Evolutionary conservation across 441 rosid genomes (phyloP).

Genomic region (Biscutella laevigata): DNA sequence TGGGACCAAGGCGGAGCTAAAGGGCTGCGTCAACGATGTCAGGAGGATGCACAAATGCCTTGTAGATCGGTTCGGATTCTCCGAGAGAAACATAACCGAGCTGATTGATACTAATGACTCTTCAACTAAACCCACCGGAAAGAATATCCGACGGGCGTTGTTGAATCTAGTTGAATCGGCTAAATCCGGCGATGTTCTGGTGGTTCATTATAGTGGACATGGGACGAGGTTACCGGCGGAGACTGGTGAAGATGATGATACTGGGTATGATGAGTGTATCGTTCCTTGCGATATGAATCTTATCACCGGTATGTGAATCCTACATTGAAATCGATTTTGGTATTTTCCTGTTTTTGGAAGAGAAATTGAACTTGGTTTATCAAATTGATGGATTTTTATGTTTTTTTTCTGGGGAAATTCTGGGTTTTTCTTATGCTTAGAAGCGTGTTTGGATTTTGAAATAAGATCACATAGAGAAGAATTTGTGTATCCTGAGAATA

Average conservation of each 20-base stretch:
- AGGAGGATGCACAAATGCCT: conserved; percentile 50
- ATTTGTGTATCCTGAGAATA: no score
- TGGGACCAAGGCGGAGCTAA: conserved; percentile 72
- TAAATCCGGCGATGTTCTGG: conserved; percentile 46
- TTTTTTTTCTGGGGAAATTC: no score
- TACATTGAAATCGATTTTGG: not conserved
- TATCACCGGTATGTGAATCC: conserved; percentile 42
- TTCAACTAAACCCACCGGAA: conserved; percentile 63
- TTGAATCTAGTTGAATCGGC: conserved; percentile 49
- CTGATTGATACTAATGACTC: conserved; percentile 63
- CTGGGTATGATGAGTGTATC: conserved; percentile 87
- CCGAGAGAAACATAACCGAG: conserved; percentile 45
- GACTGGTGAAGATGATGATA: conserved; percentile 89
- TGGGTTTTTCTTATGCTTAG: not conserved
- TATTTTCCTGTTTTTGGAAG: not conserved
- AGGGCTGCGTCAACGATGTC: conserved; percentile 86
- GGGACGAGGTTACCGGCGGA: conserved; percentile 91
- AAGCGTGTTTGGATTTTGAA: not conserved
- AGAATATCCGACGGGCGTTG: conserved; percentile 53
- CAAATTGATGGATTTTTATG: no score
- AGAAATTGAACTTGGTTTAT: not conserved
- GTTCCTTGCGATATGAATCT: conserved; percentile 95
- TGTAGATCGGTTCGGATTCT: conserved; percentile 57
- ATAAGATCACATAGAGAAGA: no score
- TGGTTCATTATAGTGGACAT: conserved; percentile 87